Evolutionary conservation across 2,329 filamentous ascomycete species (phyloP), one percentile per base, ranked within the genome.

Genomic region (Aspergillus quadrilineatus): DNA sequence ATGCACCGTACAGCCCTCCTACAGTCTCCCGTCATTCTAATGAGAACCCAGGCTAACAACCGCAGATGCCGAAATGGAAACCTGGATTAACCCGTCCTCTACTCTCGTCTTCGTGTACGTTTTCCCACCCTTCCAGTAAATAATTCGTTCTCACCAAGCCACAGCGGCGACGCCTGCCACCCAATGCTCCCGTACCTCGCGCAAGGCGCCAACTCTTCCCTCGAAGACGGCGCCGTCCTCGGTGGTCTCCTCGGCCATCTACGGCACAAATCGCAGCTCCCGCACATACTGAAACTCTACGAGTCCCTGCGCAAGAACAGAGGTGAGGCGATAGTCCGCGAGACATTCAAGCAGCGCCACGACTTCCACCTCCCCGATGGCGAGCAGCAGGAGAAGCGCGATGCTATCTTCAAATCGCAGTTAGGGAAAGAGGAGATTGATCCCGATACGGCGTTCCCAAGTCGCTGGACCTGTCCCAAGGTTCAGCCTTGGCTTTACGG

Each of bases 141-240:
- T 12, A 17, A 10, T 4, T 14, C 17, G 14, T 54, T 2, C 46
- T 34, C n/a, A 57, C 22, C 8, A 39, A 26, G 22, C 17, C 37
- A 54, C 41, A 70, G 67, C 1, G 85, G 85, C 4, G 85, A 88
- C 61, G 77, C 82, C 1, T 87, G 84, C 58, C 85, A 87, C 65
- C 82, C 84, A 0, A 86, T 86, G 84, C 72, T 87, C 2, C 84
- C 84, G 3, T 83, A 84, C 60, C 75, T 85, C 29, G 86, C 83
- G 0, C 87, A 85, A 69, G 86, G 87, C 0, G 87, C 87, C 12
- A 88, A 88, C 65, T 85, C 81, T 0, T 82, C 83, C 0, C 76
- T 90, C 1, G 87, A 90, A 65, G 87, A 90, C 52, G 87, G 86
- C 0, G 85, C 86, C 0, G 85, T 87, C 0, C 71, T 89, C 0